Percentiles rank a stretch among this genome's conserved stretches.
Conservation (phyloP, 192 early-diverging fungal genomes). For the Coemansia javaensis region DNA sequence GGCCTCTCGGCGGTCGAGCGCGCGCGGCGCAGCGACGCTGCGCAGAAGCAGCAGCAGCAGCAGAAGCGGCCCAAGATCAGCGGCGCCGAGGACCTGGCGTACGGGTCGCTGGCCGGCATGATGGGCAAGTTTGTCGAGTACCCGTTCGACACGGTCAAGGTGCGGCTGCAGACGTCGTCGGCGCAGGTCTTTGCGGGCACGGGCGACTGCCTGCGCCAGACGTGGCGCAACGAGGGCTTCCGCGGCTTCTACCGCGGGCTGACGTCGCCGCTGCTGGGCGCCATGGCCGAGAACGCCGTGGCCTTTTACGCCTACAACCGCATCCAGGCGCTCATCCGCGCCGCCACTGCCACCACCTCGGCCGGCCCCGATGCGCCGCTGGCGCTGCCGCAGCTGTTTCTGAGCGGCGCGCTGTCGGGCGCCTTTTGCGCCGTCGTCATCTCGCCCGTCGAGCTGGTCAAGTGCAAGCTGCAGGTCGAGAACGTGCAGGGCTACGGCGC, state of each 20-base stretch:
- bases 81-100: slow-evolving; percentile 39
- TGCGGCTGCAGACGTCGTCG: slow-evolving; percentile 78
- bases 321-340: slow-evolving; percentile 68
- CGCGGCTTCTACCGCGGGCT: slow-evolving; percentile 88
- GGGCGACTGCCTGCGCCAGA: slow-evolving; percentile 73
- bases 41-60: not conserved
- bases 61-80: slow-evolving; percentile 8
- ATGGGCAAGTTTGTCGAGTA: slow-evolving; percentile 92
- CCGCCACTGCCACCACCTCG: slow-evolving; percentile 2
- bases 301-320: slow-evolving; percentile 86
- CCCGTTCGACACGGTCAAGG: slow-evolving; percentile 94
- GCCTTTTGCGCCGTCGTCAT: slow-evolving; percentile 81
- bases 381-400: slow-evolving; percentile 62
- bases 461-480: slow-evolving; percentile 94
- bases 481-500: slow-evolving; percentile 46
- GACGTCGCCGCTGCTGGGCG: slow-evolving; percentile 83
- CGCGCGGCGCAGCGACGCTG: not conserved
- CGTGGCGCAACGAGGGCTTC: slow-evolving; percentile 72
- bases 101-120: slow-evolving; percentile 69
- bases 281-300: slow-evolving; percentile 91
- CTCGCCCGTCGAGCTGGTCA: slow-evolving; percentile 93
- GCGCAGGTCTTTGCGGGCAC: slow-evolving; percentile 68
- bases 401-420: slow-evolving; percentile 83
- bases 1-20: slow-evolving; percentile 16
- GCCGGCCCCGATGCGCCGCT: slow-evolving; percentile 49